Conservation (phyloP, 768 basidiomycete genomes). For the Termitomyces sp. region DNA sequence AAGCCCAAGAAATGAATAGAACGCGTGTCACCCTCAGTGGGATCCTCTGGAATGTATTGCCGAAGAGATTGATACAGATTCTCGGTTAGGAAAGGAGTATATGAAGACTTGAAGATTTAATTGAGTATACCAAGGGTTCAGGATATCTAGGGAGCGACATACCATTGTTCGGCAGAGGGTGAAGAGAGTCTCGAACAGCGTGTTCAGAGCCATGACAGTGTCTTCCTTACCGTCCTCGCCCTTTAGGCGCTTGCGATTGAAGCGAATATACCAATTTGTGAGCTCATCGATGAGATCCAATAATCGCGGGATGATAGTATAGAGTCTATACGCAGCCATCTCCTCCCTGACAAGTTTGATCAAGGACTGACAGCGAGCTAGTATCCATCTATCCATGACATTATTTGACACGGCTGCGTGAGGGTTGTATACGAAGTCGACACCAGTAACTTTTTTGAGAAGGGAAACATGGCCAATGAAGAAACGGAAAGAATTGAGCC, state of each 20-base stretch:
- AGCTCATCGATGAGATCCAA: constrained; percentile 91
- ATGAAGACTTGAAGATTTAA: constrained; percentile 69
- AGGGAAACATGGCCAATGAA: constrained; percentile 93
- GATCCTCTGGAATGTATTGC: constrained; percentile 76
- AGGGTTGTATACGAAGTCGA: constrained; percentile 83
- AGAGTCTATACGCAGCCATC: constrained; percentile 96
- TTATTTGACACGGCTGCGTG: constrained; percentile 79
- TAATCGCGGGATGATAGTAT: constrained; percentile 94
- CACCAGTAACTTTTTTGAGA: constrained; percentile 71
- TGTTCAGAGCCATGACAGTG: constrained; percentile 84
- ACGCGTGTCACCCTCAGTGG: constrained; percentile 68
- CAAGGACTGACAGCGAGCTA: constrained; percentile 95
- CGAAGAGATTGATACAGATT: constrained; percentile 91
- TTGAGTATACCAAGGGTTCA: neutral
- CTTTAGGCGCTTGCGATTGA: constrained; percentile 93
- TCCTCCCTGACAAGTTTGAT: constrained; percentile 88
- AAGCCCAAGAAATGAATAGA: constrained; percentile 95
- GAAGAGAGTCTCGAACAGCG: constrained; percentile 91
- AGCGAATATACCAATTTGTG: constrained; percentile 99
- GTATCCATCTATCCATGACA: constrained; percentile 98
- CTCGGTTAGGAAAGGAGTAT: constrained; percentile 97
- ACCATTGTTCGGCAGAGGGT: constrained; percentile 96
- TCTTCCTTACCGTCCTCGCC: constrained; percentile 91
- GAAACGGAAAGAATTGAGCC: constrained; percentile 99
- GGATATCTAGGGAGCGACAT: constrained; percentile 11